Base-by-base conservation (phyloP, 257 asterid species). In the Nemophila menziesii region DNA sequence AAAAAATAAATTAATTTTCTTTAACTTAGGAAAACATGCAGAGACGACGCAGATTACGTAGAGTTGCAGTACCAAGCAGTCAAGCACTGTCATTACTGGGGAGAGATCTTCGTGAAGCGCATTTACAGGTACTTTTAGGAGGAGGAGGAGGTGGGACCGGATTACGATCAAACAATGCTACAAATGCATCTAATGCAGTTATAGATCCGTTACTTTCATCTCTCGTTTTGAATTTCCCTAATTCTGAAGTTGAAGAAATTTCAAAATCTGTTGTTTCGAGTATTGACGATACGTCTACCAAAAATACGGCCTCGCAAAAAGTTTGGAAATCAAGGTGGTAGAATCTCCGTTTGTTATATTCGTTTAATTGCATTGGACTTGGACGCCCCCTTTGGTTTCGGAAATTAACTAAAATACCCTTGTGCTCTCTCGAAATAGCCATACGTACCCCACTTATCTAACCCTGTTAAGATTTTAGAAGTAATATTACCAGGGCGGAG, bases 21-120 rank as follows among this genome's bases (percentile, higher is more conserved):
- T 76, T 78, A 72, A 80, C 80, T 46, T 11, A 17, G 23, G 55
- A 46, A 48, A 57, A 86, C 90, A 33, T 74, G 66, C 90, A 83
- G 70, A 71, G 92, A 3, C 73, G 81, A 3, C 76, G 75, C 43
- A 71, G 92, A 58, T 63, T 78, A 64, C 87, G 86, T 22, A 66
- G 80, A 57, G 68, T 69, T 41, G 75, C 82, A 23, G 60, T 79
- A 57, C 87, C 93, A 29, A 72, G 75, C 55, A 77, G 70, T 43
- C 97, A 73, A 61, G 72, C 94, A 5, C 56, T 79, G 15, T 86
- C 97, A 23, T 71, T 74, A 6, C 51, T 79, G 52, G 93, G 94
- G 43, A 77, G 78, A 65, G 94, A 86, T 65, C 78, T 86, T 22
- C 72, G 93, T 38, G 94, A 86, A 52, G 92, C 94, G 64, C 92